Percentiles rank a stretch among this genome's conserved stretches.
phyloP scores from a whole-genome alignment of 2,329 filamentous ascomycete species.

The Monascus ruber region DNA sequence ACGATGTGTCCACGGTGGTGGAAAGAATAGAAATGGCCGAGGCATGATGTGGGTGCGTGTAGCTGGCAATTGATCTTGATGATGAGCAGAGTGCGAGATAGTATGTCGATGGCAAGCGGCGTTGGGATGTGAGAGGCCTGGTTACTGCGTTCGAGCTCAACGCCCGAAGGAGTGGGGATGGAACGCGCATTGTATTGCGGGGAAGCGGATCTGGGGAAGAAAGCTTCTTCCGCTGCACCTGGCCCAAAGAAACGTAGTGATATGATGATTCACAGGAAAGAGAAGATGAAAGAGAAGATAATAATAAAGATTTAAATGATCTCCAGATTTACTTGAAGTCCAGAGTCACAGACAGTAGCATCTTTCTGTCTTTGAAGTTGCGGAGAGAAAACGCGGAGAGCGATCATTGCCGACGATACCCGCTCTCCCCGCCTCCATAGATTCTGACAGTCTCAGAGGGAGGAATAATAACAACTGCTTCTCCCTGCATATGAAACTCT shows the following conservation, averaged over 20 bases:
- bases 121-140: constrained; percentile 6
- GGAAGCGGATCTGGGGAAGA: constrained; percentile 8
- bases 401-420: constrained; percentile 1
- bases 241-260: not conserved
- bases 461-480: too few relatives aligned
- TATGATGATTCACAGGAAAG: not conserved
- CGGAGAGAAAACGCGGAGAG: not conserved
- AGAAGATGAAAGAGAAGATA: not conserved
- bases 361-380: too few relatives aligned
- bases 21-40: constrained; percentile 70
- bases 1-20: constrained; percentile 63
- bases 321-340: too few relatives aligned
- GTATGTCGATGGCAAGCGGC: constrained; percentile 1
- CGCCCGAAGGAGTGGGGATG: constrained; percentile 29
- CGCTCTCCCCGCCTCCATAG: constrained; percentile 3
- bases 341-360: too few relatives aligned
- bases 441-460: too few relatives aligned
- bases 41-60: constrained; percentile 71
- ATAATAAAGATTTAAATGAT: not conserved
- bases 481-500: too few relatives aligned
- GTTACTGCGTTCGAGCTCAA: constrained; percentile 17
- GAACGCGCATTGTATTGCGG: constrained; percentile 24
- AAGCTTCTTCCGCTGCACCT: not conserved
- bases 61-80: constrained; percentile 51
- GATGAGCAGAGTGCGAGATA: constrained; percentile 4